Evolutionary conservation across 2,329 filamentous ascomycete species (phyloP).

Genomic region (Colletotrichum trifolii): DNA sequence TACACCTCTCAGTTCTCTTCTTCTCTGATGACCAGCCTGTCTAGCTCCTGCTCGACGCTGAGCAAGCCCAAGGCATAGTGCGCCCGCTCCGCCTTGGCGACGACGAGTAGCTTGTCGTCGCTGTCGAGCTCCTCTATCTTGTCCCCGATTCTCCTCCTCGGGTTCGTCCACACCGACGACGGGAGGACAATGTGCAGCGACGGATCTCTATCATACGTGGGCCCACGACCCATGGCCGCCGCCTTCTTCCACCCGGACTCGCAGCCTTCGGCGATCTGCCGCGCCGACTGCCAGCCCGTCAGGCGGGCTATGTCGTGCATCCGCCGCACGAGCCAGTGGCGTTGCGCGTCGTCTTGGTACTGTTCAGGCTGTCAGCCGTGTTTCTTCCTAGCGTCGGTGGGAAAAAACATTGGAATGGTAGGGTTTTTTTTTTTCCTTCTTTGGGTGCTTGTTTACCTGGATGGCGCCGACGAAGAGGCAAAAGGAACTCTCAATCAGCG

Average conservation of each 20-base stretch:
- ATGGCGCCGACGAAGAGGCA: constrained; percentile 89
- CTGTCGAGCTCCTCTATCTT: constrained; percentile 60
- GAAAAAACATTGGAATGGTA: too few species aligned
- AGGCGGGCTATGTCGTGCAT: constrained; percentile 80
- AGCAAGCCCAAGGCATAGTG: constrained; percentile 84
- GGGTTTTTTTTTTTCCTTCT: too few species aligned
- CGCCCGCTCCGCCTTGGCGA: constrained; percentile 71
- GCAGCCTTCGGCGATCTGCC: constrained; percentile 84
- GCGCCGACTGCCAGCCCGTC: constrained; percentile 88
- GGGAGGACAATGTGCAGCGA: constrained; percentile 51
- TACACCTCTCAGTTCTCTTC: constrained; percentile 29
- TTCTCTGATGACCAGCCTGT: constrained; percentile 67
- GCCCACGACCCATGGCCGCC: constrained; percentile 78
- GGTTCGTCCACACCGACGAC: constrained; percentile 59
- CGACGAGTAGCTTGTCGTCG: constrained; percentile 61
- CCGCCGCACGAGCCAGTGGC: constrained; percentile 80
- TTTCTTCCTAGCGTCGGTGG: not conserved
- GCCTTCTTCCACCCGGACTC: constrained; percentile 86
- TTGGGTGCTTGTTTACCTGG: constrained; percentile 58
- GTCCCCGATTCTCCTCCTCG: constrained; percentile 59
- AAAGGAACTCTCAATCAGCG: constrained; percentile 84
- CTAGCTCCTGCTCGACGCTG: constrained; percentile 80
- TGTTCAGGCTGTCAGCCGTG: constrained; percentile 51
- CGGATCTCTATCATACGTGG: constrained; percentile 71
- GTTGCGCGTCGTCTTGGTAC: constrained; percentile 77